A percentile compares a stretch with the other conserved stretches of the same genome.
Conservation (phyloP, 1,139 yeast species). For the Candida dubliniensis region DNA sequence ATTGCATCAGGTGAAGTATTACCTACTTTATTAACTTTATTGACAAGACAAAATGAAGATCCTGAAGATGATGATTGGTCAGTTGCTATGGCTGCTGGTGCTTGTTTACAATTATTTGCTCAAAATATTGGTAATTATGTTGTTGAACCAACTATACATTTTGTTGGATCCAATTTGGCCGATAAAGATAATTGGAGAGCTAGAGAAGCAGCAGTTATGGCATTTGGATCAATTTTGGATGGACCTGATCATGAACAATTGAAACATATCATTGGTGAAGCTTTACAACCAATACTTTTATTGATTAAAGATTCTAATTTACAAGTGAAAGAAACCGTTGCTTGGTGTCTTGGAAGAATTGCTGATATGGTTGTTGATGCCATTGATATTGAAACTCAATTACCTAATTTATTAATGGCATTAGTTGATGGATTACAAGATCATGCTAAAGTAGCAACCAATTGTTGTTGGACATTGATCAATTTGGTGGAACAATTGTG, state of each 20-base stretch:
- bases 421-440: conserved; percentile 77
- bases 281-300: conserved; percentile 71
- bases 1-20: conserved; percentile 82
- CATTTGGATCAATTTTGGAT: conserved; percentile 93
- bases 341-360: conserved; percentile 97
- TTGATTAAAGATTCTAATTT: conserved; percentile 72
- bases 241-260: conserved; percentile 85
- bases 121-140: conserved; percentile 85
- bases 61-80: conserved; percentile 97
- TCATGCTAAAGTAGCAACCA: conserved; percentile 89
- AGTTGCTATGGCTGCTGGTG: conserved; percentile 98
- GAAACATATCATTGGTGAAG: conserved; percentile 69
- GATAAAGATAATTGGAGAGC: conserved; percentile 66
- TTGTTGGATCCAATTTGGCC: conserved; percentile 73
- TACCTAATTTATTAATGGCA: conserved; percentile 72
- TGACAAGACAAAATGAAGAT: conserved; percentile 89
- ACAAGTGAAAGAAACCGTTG: conserved; percentile 94
- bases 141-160: conserved; percentile 78
- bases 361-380: conserved; percentile 86
- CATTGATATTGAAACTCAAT: conserved; percentile 60
- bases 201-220: conserved; percentile 98
- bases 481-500: conserved; percentile 85
- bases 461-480: conserved; percentile 96
- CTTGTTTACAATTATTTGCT: conserved; percentile 91
- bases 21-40: conserved; percentile 77